Evolutionary conservation across 257 asterid species (phyloP).

Genomic region (Penstemon newberryi): DNA sequence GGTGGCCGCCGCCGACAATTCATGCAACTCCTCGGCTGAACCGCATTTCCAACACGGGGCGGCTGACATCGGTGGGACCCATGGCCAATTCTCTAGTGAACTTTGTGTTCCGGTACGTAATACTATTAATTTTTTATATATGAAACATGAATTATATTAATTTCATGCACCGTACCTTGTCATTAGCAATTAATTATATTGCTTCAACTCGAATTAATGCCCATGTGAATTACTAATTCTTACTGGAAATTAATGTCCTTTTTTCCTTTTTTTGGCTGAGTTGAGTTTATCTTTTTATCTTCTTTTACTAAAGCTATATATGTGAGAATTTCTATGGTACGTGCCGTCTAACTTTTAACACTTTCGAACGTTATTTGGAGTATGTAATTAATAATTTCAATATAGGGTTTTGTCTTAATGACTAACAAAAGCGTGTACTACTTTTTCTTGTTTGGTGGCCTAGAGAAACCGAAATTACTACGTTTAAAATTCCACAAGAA

Average conservation of each 20-base stretch:
- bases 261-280: too few species aligned
- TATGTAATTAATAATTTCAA: too few species aligned
- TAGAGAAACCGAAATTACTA: too few species aligned
- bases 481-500: background rate
- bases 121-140: too few species aligned
- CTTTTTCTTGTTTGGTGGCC: slow-evolving; percentile 25
- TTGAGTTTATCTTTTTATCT: background rate
- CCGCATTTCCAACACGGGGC: slow-evolving; percentile 36
- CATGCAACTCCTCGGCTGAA: slow-evolving; percentile 54
- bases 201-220: too few species aligned
- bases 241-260: too few species aligned
- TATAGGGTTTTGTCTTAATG: slow-evolving; percentile 25
- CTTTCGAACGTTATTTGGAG: slow-evolving; percentile 28
- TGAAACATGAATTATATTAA: too few species aligned
- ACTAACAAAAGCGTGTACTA: slow-evolving; percentile 20
- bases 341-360: slow-evolving; percentile 32
- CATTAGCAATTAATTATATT: too few species aligned
- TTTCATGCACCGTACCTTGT: too few species aligned
- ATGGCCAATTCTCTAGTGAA: slow-evolving; percentile 31
- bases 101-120: slow-evolving; percentile 74
- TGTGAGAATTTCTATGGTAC: slow-evolving; percentile 1
- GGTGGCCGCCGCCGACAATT: slow-evolving; percentile 32
- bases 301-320: background rate
- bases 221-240: too few species aligned
- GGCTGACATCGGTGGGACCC: background rate